Conservation (phyloP, 257 asterid genomes). For the Rhazya stricta region DNA sequence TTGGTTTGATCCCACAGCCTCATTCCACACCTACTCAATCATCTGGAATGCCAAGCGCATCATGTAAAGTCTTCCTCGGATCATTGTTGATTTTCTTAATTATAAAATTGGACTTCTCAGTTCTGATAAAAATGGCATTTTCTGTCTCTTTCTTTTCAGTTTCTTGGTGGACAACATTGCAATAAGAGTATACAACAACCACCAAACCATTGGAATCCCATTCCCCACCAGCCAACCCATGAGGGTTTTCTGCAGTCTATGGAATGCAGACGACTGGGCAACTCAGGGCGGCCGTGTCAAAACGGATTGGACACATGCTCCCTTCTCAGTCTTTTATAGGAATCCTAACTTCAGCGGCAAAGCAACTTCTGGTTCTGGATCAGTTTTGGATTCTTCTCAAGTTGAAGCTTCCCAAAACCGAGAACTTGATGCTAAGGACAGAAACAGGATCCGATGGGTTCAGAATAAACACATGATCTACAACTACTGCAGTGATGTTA, state of each 20-base stretch:
- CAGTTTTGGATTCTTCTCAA: not conserved
- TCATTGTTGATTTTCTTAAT: not conserved
- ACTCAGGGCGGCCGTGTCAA: slow-evolving; percentile 24
- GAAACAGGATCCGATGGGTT: slow-evolving; percentile 24
- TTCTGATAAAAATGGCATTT: no score
- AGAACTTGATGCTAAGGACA: slow-evolving; percentile 13
- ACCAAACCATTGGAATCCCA: slow-evolving; percentile 18
- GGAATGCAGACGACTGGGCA: slow-evolving; percentile 26
- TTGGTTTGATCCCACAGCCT: slow-evolving; percentile 26
- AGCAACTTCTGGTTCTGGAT: not conserved
- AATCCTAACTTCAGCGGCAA: not conserved
- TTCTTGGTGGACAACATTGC: slow-evolving; percentile 22
- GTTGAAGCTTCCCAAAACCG: slow-evolving; percentile 5
- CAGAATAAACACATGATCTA: slow-evolving; percentile 17
- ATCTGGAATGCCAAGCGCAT: slow-evolving; percentile 21
- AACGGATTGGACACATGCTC: slow-evolving; percentile 21
- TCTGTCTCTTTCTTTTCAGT: not conserved
- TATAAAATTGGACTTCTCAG: not conserved
- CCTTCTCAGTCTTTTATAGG: slow-evolving; percentile 8
- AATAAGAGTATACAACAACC: slow-evolving; percentile 21
- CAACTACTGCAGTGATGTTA: slow-evolving; percentile 15
- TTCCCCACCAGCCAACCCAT: slow-evolving; percentile 19
- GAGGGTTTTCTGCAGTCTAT: slow-evolving; percentile 18
- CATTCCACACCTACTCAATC: slow-evolving; percentile 23
- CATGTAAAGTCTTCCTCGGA: slow-evolving; percentile 7